These are phyloP conservation scores for Trichoderma sp. DNA, from an alignment of 2,329 filamentous ascomycete species.

Conservation along the genomic window DNA sequence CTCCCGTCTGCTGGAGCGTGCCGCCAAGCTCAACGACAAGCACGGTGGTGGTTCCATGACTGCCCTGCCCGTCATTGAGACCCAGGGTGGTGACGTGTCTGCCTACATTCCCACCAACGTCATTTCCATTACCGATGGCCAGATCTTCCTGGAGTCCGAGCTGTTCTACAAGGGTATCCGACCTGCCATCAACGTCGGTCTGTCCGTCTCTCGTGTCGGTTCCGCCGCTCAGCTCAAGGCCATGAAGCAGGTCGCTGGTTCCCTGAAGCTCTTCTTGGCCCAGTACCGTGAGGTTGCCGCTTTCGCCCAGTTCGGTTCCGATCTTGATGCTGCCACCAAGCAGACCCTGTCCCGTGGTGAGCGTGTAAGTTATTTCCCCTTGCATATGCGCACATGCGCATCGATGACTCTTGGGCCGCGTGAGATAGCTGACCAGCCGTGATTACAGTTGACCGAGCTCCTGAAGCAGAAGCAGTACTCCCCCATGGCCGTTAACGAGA, in stretches of 20 bases:
- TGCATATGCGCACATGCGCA: too few relatives aligned
- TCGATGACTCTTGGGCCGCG: not conserved
- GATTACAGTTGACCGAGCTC: constrained; percentile 76
- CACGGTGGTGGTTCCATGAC: constrained; percentile 95
- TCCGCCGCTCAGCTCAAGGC: constrained; percentile 99
- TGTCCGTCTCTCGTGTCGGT: constrained; percentile 99
- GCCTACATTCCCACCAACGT: constrained; percentile 99
- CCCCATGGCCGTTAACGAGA: constrained; percentile 98
- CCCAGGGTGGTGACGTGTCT: constrained; percentile 99
- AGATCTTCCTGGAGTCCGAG: constrained; percentile 99
- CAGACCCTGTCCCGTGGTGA: constrained; percentile 98
- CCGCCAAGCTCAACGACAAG: constrained; percentile 97
- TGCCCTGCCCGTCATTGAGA: constrained; percentile 97
- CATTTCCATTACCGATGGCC: constrained; percentile 99
- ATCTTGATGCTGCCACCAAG: constrained; percentile 98
- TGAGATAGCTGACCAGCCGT: constrained; percentile 14
- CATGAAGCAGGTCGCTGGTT: constrained; percentile 99
- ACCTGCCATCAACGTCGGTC: constrained; percentile 99
- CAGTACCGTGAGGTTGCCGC: constrained; percentile 99
- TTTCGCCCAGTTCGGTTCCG: constrained; percentile 99
- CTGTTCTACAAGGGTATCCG: constrained; percentile 99
- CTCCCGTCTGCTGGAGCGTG: constrained; percentile 98
- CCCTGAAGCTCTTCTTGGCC: constrained; percentile 99
- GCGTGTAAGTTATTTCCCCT: constrained; percentile 62
- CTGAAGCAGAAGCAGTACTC: constrained; percentile 99